These are phyloP conservation scores for Termitomyces sp. DNA, from an alignment of 768 basidiomycete genomes.

Conservation along the genomic window DNA sequence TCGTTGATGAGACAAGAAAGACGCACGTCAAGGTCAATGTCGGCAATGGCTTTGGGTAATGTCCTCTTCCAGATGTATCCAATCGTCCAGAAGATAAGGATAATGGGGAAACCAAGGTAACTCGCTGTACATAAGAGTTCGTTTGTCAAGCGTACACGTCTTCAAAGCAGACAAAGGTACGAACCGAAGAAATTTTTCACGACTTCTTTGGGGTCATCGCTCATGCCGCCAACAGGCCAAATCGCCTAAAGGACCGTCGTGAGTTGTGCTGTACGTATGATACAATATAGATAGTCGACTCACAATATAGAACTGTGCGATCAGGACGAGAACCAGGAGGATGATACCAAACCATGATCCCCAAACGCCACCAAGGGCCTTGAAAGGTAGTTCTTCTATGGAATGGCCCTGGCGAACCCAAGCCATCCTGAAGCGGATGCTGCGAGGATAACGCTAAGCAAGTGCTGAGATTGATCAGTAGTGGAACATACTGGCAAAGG, in stretches of 20 bases:
- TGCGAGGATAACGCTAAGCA: constrained; percentile 4
- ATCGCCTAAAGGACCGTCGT: constrained; percentile 22
- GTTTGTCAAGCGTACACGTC: background rate
- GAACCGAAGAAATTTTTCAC: constrained; percentile 34
- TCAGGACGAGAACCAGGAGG: constrained; percentile 33
- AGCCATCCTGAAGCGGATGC: constrained; percentile 40
- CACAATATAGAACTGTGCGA: constrained; percentile 43
- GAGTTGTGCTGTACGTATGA: background rate
- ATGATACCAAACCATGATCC: constrained; percentile 43
- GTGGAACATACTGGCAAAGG: constrained; percentile 35
- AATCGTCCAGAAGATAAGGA: constrained; percentile 32
- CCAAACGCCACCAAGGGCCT: constrained; percentile 36
- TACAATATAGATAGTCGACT: background rate
- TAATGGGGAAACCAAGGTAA: constrained; percentile 37
- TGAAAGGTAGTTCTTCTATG: constrained; percentile 39
- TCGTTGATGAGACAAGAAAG: background rate
- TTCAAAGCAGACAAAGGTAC: constrained; percentile 7
- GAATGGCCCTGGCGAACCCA: constrained; percentile 42
- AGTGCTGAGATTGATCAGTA: background rate
- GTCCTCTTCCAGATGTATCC: constrained; percentile 38
- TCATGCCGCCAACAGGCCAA: constrained; percentile 35
- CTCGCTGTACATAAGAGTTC: constrained; percentile 16
- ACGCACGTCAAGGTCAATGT: constrained; percentile 38
- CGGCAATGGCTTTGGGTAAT: constrained; percentile 27
- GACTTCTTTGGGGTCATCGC: constrained; percentile 19